Conservation (phyloP, 768 basidiomycete genomes). For the Leccinum aurantiacum region DNA sequence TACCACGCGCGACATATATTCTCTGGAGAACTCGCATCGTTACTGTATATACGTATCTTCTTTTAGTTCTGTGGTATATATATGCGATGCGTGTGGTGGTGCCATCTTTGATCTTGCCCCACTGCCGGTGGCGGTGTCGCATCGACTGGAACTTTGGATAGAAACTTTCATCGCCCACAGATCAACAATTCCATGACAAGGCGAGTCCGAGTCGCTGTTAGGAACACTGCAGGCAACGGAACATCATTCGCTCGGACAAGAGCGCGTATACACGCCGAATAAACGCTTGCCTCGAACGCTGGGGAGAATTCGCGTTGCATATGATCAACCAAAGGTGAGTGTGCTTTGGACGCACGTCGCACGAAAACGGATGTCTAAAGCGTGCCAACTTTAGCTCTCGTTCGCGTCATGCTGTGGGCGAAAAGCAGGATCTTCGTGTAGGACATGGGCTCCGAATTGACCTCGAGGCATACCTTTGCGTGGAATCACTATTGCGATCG, state of each 20-base stretch:
- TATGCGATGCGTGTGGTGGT: too few relatives aligned
- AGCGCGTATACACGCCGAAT: not conserved
- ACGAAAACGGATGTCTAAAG: not conserved
- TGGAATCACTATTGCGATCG: not conserved
- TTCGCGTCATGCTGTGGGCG: too few relatives aligned
- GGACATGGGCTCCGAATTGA: not conserved
- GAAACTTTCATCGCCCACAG: too few relatives aligned
- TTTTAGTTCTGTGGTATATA: not conserved
- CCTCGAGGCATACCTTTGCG: not conserved
- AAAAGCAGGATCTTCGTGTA: not conserved
- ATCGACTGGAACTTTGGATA: too few relatives aligned
- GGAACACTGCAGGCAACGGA: not conserved
- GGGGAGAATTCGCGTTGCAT: too few relatives aligned
- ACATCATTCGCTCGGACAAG: not conserved
- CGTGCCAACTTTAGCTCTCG: not conserved
- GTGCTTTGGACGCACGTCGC: too few relatives aligned
- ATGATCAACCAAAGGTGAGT: too few relatives aligned
- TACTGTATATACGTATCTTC: conserved; percentile 1
- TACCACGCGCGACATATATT: not conserved
- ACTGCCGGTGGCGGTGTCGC: too few relatives aligned
- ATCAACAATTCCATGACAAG: too few relatives aligned
- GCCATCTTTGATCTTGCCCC: too few relatives aligned
- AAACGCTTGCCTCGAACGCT: too few relatives aligned
- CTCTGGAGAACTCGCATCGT: not conserved
- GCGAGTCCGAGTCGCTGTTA: too few relatives aligned